phyloP scores from a whole-genome alignment of 2,329 filamentous ascomycete genomes.

The Clonostachys rhizophaga region DNA sequence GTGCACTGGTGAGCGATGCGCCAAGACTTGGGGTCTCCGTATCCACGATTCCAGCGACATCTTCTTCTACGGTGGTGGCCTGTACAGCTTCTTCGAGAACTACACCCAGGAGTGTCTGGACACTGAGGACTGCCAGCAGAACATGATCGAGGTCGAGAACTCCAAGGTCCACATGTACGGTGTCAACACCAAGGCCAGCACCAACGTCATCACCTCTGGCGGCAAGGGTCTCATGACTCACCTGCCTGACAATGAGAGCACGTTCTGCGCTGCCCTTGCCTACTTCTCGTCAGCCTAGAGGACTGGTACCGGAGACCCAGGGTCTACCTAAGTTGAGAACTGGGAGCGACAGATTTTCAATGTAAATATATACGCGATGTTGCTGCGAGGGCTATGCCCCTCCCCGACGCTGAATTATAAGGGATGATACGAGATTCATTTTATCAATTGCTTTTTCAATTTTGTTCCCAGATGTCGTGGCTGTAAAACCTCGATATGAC shows the following conservation, averaged over 20 bases:
- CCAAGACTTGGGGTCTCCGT: conserved; percentile 74
- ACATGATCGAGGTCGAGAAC: conserved; percentile 71
- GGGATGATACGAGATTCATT: too few species aligned
- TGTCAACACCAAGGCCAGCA: conserved; percentile 68
- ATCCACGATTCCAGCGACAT: conserved; percentile 63
- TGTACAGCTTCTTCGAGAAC: conserved; percentile 84
- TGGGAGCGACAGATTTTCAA: too few species aligned
- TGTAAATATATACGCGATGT: too few species aligned
- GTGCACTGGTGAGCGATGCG: conserved; percentile 53
- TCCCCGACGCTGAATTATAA: too few species aligned
- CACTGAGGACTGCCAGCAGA: conserved; percentile 67
- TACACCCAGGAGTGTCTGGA: conserved; percentile 67
- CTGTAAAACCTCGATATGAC: too few species aligned
- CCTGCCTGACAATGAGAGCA: conserved; percentile 59
- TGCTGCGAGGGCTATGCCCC: too few species aligned
- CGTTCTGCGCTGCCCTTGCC: conserved; percentile 59
- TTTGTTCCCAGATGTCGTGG: too few species aligned
- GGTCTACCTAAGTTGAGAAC: not conserved
- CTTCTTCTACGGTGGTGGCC: conserved; percentile 66
- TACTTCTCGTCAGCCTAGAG: not conserved
- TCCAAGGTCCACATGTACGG: conserved; percentile 63
- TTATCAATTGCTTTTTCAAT: too few species aligned
- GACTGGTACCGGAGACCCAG: not conserved
- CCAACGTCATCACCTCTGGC: conserved; percentile 67
- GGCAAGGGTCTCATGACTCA: conserved; percentile 30